Conservation (phyloP, 169 alveolate genomes). For the Haemoproteus tartakovskyi region DNA sequence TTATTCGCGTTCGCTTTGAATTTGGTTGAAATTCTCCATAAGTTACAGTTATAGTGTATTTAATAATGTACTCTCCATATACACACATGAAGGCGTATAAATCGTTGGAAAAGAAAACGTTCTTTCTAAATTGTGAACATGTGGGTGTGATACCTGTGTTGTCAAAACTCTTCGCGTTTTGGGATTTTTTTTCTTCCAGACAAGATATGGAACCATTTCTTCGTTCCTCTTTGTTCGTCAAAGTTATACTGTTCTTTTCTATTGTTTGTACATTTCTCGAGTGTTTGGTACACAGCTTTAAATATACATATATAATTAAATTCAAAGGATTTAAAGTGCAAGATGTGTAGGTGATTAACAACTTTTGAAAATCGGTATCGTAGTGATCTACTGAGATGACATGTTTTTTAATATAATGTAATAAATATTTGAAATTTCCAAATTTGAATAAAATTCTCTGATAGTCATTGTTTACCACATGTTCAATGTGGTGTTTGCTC, state of each 20-base stretch:
- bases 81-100: conserved; percentile 13
- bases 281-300: conserved; percentile 3
- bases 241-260: not conserved
- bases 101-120: conserved; percentile 51
- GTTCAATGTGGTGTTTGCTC: conserved; percentile 24
- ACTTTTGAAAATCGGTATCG: conserved; percentile 1
- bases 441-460: conserved; percentile 28
- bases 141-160: no score
- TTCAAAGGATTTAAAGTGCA: conserved; percentile 28
- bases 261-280: not conserved
- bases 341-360: conserved; percentile 8
- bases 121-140: no score
- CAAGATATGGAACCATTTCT: no score
- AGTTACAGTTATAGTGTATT: conserved; percentile 28
- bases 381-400: not conserved
- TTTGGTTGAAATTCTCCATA: conserved; percentile 9
- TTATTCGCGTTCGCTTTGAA: not conserved
- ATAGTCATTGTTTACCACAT: conserved; percentile 12
- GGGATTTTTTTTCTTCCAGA: no score
- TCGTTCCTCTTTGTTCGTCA: not conserved
- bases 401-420: conserved; percentile 25
- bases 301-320: conserved; percentile 32
- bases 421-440: conserved; percentile 27
- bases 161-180: no score
- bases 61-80: conserved; percentile 49